These are phyloP conservation scores for Psilocybe azurescens DNA, from an alignment of 768 basidiomycete genomes.

Conservation along the genomic window DNA sequence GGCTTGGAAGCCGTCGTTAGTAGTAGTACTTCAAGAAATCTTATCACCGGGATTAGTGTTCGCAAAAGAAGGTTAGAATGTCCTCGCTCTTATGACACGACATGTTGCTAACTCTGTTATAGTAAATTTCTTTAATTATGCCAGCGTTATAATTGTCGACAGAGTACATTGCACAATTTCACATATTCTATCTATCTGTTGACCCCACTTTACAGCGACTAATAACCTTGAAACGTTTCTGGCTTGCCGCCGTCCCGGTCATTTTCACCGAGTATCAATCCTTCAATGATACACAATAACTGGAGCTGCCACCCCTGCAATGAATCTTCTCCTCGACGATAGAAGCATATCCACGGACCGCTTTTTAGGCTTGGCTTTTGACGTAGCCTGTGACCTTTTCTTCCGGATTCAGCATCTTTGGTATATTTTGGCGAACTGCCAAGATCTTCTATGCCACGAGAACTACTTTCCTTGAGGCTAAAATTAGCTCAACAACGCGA, in stretches of 20 bases:
- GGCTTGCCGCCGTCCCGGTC: neutral
- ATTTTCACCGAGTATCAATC: neutral
- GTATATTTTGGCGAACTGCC: neutral
- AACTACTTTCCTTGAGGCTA: neutral
- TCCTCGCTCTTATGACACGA: too few relatives aligned
- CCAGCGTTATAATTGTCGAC: too few relatives aligned
- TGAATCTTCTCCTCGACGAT: neutral
- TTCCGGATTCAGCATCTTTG: neutral
- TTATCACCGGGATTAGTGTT: too few relatives aligned
- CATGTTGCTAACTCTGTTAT: too few relatives aligned
- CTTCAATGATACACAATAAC: neutral
- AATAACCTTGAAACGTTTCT: neutral
- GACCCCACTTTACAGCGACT: neutral
- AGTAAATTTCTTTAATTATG: too few relatives aligned
- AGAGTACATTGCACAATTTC: too few relatives aligned
- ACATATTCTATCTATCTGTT: too few relatives aligned
- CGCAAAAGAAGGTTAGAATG: too few relatives aligned
- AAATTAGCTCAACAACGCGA: neutral
- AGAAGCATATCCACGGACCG: neutral
- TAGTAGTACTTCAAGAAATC: too few relatives aligned
- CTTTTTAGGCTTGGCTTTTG: slow-evolving; percentile 4
- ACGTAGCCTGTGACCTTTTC: neutral
- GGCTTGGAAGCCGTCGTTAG: too few relatives aligned
- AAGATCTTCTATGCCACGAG: neutral
- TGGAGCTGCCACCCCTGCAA: neutral